A percentile compares a stretch with the other conserved stretches of the same genome.
Evolutionary conservation across 495 filamentous ascomycete species (phyloP).

Genomic region (Hypoxylon lienhwacheense): DNA sequence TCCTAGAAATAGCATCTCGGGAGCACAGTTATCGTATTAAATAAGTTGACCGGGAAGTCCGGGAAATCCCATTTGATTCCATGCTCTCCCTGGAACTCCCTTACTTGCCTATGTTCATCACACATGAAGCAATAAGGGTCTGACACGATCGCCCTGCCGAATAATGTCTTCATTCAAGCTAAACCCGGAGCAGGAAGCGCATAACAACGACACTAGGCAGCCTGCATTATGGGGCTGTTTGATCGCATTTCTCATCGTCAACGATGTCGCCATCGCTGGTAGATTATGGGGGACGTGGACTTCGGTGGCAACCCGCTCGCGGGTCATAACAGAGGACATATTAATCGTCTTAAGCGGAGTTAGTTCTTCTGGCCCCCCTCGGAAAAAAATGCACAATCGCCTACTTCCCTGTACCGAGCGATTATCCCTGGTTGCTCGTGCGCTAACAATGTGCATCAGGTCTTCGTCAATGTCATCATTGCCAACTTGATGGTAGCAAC

Average conservation of each 20-base stretch:
- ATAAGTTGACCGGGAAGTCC: not conserved
- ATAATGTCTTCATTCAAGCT: constrained; percentile 17
- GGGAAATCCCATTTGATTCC: not conserved
- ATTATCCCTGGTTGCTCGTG: not conserved
- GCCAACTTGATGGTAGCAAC: constrained; percentile 36
- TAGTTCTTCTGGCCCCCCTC: constrained; percentile 7
- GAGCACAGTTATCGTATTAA: constrained; percentile 2
- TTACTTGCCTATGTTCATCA: not conserved
- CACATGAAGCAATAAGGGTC: not conserved
- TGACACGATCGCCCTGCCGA: not conserved
- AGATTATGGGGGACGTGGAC: constrained; percentile 35
- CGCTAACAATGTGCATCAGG: constrained; percentile 10
- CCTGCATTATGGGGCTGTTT: constrained; percentile 31
- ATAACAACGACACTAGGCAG: constrained; percentile 21
- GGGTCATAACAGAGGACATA: constrained; percentile 25
- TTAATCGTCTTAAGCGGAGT: constrained; percentile 31
- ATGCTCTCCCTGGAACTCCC: not conserved
- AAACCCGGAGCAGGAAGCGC: constrained; percentile 15
- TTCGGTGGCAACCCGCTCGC: constrained; percentile 20
- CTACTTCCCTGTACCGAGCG: no score
- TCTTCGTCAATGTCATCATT: constrained; percentile 34
- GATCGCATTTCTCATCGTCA: constrained; percentile 28
- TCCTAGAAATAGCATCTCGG: not conserved
- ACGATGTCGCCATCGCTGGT: constrained; percentile 26
- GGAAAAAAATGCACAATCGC: not conserved